phyloP scores from a whole-genome alignment of 306 rosid genomes.

The Delonix regia region DNA sequence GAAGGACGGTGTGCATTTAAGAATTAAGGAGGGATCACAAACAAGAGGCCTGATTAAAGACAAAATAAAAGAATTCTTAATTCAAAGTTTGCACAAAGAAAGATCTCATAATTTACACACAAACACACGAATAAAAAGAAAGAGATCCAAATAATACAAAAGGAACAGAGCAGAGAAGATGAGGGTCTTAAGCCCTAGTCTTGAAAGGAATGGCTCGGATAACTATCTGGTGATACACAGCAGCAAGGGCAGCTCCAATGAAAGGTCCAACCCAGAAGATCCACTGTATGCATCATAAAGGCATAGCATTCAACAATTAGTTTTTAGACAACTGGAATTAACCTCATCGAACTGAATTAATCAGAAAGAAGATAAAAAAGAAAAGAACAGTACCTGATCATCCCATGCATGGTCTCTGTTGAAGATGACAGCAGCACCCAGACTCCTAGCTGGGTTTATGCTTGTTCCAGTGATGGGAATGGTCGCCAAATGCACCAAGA shows the following conservation, averaged over 20 bases:
- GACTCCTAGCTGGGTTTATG: conserved; percentile 93
- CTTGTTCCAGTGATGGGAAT: conserved; percentile 95
- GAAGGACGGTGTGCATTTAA: neutral
- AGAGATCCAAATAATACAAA: conserved; percentile 25
- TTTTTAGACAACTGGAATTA: neutral
- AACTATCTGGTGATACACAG: conserved; percentile 79
- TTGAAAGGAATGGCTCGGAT: conserved; percentile 95
- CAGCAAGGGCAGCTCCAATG: conserved; percentile 92
- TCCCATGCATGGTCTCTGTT: conserved; percentile 79
- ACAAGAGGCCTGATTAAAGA: neutral
- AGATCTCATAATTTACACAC: conserved; percentile 48
- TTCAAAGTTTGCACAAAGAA: conserved; percentile 38
- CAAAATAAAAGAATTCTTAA: conserved; percentile 39
- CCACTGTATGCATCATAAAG: conserved; percentile 64
- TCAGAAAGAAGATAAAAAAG: neutral
- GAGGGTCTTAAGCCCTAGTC: conserved; percentile 50
- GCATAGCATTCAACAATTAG: neutral
- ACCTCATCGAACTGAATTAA: no score
- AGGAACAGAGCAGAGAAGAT: neutral
- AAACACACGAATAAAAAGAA: conserved; percentile 8
- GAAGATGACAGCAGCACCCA: conserved; percentile 90
- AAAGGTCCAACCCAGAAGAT: conserved; percentile 98
- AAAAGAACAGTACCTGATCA: conserved; percentile 55
- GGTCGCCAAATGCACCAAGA: conserved; percentile 95
- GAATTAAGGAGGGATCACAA: neutral